phyloP scores from a whole-genome alignment of 352 stramenopile species.

The Nothophytophthora sp. region DNA sequence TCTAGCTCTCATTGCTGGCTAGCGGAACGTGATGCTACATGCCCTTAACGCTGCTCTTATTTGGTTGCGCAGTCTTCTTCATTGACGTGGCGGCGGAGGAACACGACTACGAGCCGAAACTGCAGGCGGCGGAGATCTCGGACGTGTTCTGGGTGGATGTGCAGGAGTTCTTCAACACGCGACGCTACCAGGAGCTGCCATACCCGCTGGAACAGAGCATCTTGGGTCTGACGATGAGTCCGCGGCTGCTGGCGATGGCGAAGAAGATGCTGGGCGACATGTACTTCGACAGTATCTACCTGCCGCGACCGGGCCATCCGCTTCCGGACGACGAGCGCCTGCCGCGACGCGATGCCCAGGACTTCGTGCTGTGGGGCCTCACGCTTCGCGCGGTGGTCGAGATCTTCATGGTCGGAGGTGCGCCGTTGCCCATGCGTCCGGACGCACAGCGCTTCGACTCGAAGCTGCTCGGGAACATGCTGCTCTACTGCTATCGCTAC shows the following conservation, averaged over 20 bases:
- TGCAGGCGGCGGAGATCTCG: slow-evolving; percentile 71
- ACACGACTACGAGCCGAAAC: slow-evolving; percentile 42
- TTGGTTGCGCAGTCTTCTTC: slow-evolving; percentile 60
- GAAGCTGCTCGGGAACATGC: slow-evolving; percentile 41
- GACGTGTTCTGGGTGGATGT: slow-evolving; percentile 86
- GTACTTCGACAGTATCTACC: slow-evolving; percentile 72
- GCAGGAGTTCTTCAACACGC: slow-evolving; percentile 67
- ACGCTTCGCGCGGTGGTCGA: slow-evolving; percentile 72
- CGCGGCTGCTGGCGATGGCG: slow-evolving; percentile 28
- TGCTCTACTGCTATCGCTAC: slow-evolving; percentile 54
- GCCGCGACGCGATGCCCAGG: slow-evolving; percentile 41
- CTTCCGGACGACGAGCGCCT: slow-evolving; percentile 40
- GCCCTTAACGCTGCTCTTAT: neutral
- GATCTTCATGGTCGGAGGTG: slow-evolving; percentile 41
- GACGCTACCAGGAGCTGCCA: slow-evolving; percentile 52
- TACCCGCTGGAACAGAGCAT: slow-evolving; percentile 71
- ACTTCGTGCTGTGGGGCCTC: slow-evolving; percentile 88
- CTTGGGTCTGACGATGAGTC: slow-evolving; percentile 29
- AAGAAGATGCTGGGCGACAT: slow-evolving; percentile 55
- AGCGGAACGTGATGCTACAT: neutral
- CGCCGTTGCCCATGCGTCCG: slow-evolving; percentile 49
- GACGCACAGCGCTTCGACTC: slow-evolving; percentile 66
- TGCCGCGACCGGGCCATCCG: slow-evolving; percentile 52
- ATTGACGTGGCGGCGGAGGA: slow-evolving; percentile 53
- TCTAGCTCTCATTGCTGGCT: neutral